phyloP scores from a whole-genome alignment of 495 filamentous ascomycete genomes.

The Xylaria sp. region DNA sequence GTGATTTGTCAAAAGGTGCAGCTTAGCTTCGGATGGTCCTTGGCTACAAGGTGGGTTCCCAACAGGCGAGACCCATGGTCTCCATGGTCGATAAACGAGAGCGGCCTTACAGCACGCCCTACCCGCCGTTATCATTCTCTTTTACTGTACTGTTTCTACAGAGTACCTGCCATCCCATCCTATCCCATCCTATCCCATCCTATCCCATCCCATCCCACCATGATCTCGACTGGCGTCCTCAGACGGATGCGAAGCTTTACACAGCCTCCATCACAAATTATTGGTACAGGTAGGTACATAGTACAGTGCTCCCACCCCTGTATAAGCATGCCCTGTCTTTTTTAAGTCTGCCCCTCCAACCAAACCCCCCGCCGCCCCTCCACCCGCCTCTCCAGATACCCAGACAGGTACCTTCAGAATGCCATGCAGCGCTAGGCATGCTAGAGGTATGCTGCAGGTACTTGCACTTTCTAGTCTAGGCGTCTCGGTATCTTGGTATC shows the following conservation, averaged over 20 bases:
- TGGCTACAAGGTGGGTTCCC: slow-evolving; percentile 16
- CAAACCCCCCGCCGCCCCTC: not conserved
- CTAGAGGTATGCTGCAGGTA: not conserved
- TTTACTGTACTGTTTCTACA: slow-evolving; percentile 17
- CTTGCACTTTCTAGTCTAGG: slow-evolving; percentile 10
- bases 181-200: no score
- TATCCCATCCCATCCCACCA: slow-evolving; percentile 15
- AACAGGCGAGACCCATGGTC: not conserved
- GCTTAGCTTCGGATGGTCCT: slow-evolving; percentile 23
- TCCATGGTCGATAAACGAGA: not conserved
- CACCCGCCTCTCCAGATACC: not conserved
- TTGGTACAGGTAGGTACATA: no score
- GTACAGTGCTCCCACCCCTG: not conserved
- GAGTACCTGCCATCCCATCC: no score
- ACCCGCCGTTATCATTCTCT: not conserved
- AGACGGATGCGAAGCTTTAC: slow-evolving; percentile 2
- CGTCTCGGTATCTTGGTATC: not conserved
- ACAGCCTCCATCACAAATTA: slow-evolving; percentile 5
- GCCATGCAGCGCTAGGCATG: not conserved
- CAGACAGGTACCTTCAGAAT: not conserved
- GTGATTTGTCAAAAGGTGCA: slow-evolving; percentile 27
- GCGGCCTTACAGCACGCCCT: not conserved
- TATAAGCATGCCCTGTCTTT: slow-evolving; percentile 12
- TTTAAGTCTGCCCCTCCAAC: not conserved
- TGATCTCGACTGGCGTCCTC: not conserved